Conservation (phyloP, 2,329 filamentous ascomycete species). For the Lanzia echinophila region DNA sequence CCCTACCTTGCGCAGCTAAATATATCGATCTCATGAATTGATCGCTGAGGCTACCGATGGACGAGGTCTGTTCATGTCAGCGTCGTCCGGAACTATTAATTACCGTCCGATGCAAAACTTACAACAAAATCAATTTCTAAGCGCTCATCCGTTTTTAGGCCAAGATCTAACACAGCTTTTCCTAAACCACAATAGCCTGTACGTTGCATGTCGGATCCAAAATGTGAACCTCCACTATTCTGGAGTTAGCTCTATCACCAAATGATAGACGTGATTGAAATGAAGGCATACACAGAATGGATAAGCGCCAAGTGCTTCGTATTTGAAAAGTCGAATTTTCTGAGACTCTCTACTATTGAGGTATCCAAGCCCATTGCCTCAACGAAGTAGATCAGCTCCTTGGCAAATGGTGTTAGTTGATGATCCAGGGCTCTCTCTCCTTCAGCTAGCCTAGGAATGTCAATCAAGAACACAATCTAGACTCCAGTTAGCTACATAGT, state of each 20-base stretch:
- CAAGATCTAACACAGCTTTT: constrained; percentile 56
- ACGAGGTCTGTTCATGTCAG: constrained; percentile 54
- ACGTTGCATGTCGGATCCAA: constrained; percentile 38
- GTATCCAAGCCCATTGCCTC: constrained; percentile 44
- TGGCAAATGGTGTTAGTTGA: constrained; percentile 50
- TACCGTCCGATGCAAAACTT: constrained; percentile 24
- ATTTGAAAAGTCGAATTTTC: constrained; percentile 73
- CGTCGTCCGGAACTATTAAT: not conserved
- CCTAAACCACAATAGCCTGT: constrained; percentile 73
- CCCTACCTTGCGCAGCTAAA: constrained; percentile 48
- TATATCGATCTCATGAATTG: constrained; percentile 57
- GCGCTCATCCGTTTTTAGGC: constrained; percentile 46
- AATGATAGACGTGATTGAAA: not conserved
- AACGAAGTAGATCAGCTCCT: constrained; percentile 48
- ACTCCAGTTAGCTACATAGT: constrained; percentile 1
- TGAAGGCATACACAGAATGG: constrained; percentile 74
- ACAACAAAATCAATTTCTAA: constrained; percentile 70
- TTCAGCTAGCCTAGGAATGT: constrained; percentile 56
- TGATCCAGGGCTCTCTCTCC: constrained; percentile 19
- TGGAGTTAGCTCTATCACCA: constrained; percentile 1
- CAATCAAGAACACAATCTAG: constrained; percentile 31
- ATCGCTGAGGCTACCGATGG: constrained; percentile 68
- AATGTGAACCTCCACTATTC: constrained; percentile 49
- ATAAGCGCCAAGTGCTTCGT: constrained; percentile 73
- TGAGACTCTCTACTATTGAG: constrained; percentile 59